Conservation (phyloP, 1,139 yeast genomes). For the Yamadazyma diddensiae region DNA sequence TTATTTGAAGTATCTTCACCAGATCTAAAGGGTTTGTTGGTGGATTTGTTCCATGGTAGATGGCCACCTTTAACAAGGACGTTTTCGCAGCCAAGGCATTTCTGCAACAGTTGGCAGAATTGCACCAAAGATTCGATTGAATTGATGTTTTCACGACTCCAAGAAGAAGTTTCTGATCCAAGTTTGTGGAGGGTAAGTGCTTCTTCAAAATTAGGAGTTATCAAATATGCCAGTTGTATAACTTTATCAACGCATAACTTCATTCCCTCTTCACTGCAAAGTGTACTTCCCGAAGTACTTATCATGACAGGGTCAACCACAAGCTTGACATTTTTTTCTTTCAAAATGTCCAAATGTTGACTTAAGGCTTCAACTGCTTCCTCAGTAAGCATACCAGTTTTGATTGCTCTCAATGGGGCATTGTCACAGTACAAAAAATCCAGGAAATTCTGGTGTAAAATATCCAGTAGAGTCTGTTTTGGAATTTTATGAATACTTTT, state of each 20-base stretch:
- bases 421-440: slow-evolving; percentile 51
- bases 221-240: slow-evolving; percentile 52
- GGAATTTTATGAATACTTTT: slow-evolving; percentile 47
- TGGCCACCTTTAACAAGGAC: slow-evolving; percentile 86
- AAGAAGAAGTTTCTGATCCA: too few relatives aligned
- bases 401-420: slow-evolving; percentile 53
- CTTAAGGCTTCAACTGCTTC: slow-evolving; percentile 53
- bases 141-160: too few relatives aligned
- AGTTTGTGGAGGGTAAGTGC: slow-evolving; percentile 30
- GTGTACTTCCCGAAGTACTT: slow-evolving; percentile 68
- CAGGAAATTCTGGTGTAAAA: slow-evolving; percentile 53
- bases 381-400: slow-evolving; percentile 76
- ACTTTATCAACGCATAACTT: slow-evolving; percentile 42
- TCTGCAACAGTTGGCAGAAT: too few relatives aligned
- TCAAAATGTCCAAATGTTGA: slow-evolving; percentile 26
- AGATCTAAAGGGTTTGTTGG: slow-evolving; percentile 17
- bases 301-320: slow-evolving; percentile 85
- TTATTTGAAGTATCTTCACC: slow-evolving; percentile 16
- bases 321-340: slow-evolving; percentile 30
- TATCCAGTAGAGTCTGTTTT: slow-evolving; percentile 37
- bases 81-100: slow-evolving; percentile 43
- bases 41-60: slow-evolving; percentile 43
- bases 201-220: slow-evolving; percentile 79
- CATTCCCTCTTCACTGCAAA: slow-evolving; percentile 51
- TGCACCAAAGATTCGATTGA: too few relatives aligned